Evolutionary conservation across 1,284 basidiomycete species (phyloP), one percentile per base, ranked within the genome.

Genomic region (Megacollybia platyphylla): DNA sequence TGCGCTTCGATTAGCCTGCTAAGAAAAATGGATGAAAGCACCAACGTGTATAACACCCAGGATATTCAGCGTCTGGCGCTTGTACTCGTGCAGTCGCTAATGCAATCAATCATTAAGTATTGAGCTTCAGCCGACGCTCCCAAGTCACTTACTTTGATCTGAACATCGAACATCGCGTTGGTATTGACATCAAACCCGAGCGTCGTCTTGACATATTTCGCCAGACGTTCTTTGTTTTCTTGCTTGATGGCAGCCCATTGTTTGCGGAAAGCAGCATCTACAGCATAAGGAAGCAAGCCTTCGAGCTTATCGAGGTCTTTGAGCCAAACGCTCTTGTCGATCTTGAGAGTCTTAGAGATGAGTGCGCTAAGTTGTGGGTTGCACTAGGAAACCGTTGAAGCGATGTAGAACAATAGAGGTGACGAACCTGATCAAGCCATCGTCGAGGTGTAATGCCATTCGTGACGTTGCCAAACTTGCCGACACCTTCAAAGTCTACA

Each of bases 21-120:
- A 36, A 8, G 38, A 8, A n/a, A 8, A 38, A 28, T 36, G 4
- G 5, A 24, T 3, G 28, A 1, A 27, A 30, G 40, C 20, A 57
- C 75, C 41, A 47, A 87, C 84, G 57, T 91, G 80, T 52, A 94
- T 81, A 48, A 92, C 83, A 45, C 86, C 87, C 39, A 89, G 66
- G 50, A 89, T 86, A 57, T 90, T 90, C 54, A 89, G 64, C 5
- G 79, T 84, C 71, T 91, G 87, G 49, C 87, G 81, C 77, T 93
- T 94, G 61, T 93, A 93, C 67, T 91, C 85, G 44, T 88, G 84
- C 51, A 90, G 60, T 52, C 86, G 76, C 78, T 82, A 49, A 15
- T 15, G 15, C 15, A 15, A 27, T 48, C 46, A 7, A 44, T 46
- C n/a, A 42, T 39, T 27, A 15, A 41, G 42, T 27, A 44, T 38